Evolutionary conservation across 2,329 filamentous ascomycete genomes (phyloP).

Genomic region (Colletotrichum melonis): DNA sequence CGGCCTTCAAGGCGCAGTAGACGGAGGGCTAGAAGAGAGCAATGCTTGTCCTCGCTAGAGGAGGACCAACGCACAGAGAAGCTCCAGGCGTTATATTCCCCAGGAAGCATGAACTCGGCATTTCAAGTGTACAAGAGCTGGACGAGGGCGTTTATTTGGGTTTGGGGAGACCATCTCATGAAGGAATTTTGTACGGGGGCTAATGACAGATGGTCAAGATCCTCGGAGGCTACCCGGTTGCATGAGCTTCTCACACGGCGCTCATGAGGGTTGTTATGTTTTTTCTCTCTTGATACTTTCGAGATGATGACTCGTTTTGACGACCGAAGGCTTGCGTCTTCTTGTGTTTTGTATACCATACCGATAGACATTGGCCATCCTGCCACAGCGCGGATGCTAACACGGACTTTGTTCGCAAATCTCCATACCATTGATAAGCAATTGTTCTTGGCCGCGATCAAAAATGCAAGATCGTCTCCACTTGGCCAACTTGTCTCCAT

Average conservation of each 20-base stretch:
- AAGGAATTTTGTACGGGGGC: conserved; percentile 12
- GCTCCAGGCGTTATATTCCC: conserved; percentile 30
- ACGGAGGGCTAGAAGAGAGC: conserved; percentile 48
- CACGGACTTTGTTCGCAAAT: neutral
- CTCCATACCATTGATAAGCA: neutral
- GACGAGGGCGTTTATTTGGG: conserved; percentile 35
- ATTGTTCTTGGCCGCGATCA: neutral
- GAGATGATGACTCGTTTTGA: conserved; percentile 21
- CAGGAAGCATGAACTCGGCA: conserved; percentile 23
- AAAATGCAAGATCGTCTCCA: too few relatives aligned
- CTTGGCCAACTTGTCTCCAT: neutral
- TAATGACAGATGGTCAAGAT: neutral
- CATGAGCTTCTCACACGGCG: conserved; percentile 8
- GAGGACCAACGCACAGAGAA: conserved; percentile 12
- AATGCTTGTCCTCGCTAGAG: neutral
- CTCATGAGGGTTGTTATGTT: conserved; percentile 11
- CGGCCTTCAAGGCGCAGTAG: conserved; percentile 54
- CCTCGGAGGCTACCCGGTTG: conserved; percentile 13
- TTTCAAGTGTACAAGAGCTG: conserved; percentile 27
- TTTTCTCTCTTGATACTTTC: neutral
- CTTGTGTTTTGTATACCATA: conserved; percentile 17
- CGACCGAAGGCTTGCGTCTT: conserved; percentile 7
- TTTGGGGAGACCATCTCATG: conserved; percentile 14
- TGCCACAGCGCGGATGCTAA: conserved; percentile 15
- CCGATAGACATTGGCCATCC: conserved; percentile 17